Percentiles rank a stretch among this genome's conserved stretches.
Evolutionary conservation across 768 basidiomycete species (phyloP).

Genomic region (Termitomyces sp.): DNA sequence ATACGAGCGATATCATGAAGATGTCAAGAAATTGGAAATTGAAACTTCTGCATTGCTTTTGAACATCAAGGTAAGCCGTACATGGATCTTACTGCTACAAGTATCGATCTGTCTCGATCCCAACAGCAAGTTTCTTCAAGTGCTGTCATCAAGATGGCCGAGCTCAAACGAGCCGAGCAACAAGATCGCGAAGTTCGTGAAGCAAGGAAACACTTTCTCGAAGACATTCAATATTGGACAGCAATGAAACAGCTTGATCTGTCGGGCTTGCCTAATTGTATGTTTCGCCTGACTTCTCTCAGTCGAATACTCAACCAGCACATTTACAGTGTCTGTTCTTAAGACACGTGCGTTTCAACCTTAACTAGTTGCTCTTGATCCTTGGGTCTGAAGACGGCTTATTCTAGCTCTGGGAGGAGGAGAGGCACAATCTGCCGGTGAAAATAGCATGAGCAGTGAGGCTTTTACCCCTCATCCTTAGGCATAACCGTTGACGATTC

Average conservation of each 20-base stretch:
- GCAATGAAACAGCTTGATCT: no score
- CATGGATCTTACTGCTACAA: background rate
- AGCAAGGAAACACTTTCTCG: background rate
- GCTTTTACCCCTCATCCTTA: background rate
- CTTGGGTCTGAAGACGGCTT: background rate
- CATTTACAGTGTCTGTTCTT: no score
- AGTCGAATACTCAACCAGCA: no score
- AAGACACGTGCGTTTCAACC: no score
- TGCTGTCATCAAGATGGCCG: background rate
- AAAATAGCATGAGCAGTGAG: background rate
- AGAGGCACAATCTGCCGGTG: background rate
- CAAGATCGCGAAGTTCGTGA: background rate
- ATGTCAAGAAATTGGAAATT: background rate
- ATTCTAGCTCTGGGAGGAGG: background rate
- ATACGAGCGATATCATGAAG: no score
- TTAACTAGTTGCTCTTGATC: no score
- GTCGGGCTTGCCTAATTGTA: no score
- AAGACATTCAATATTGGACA: background rate
- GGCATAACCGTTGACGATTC: background rate
- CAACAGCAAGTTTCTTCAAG: background rate
- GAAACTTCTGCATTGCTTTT: background rate
- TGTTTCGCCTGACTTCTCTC: no score
- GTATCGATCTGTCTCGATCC: background rate
- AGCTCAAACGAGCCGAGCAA: background rate
- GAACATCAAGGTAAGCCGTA: background rate